These are phyloP conservation scores for Ceriops zippeliana DNA, from an alignment of 345 rosid species.

Conservation along the genomic window DNA sequence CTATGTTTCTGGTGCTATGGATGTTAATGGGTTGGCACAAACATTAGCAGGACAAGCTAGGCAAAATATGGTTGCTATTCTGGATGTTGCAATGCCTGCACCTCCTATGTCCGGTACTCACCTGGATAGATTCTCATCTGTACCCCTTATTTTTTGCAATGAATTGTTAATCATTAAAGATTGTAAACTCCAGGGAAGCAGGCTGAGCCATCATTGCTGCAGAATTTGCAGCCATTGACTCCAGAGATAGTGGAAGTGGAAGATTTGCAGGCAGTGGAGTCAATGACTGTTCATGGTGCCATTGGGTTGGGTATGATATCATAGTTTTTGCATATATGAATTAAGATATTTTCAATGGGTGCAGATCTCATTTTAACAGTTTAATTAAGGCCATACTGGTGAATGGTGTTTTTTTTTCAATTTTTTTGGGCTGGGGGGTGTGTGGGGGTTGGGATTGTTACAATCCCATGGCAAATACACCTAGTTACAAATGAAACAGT, in stretches of 20 bases:
- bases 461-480: too few species aligned
- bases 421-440: too few species aligned
- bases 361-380: too few species aligned
- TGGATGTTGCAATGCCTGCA: conserved; percentile 80
- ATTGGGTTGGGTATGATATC: conserved; percentile 45
- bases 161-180: conserved; percentile 6
- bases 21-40: conserved; percentile 53
- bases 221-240: conserved; percentile 54
- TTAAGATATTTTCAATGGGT: background rate
- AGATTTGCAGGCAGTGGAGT: conserved; percentile 62
- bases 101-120: conserved; percentile 49
- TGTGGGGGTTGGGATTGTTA: too few species aligned
- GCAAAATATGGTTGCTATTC: conserved; percentile 59
- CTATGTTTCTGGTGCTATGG: conserved; percentile 51
- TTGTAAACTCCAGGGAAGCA: conserved; percentile 38
- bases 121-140: conserved; percentile 1
- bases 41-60: conserved; percentile 62
- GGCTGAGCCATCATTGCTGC: conserved; percentile 40
- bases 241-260: conserved; percentile 65
- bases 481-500: too few species aligned
- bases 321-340: background rate
- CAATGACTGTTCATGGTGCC: conserved; percentile 69
- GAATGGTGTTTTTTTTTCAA: too few species aligned
- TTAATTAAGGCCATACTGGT: too few species aligned
- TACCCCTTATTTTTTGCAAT: background rate